These are phyloP conservation scores for Heterobasidion annosum DNA, from an alignment of 1,284 basidiomycete species.

Conservation along the genomic window DNA sequence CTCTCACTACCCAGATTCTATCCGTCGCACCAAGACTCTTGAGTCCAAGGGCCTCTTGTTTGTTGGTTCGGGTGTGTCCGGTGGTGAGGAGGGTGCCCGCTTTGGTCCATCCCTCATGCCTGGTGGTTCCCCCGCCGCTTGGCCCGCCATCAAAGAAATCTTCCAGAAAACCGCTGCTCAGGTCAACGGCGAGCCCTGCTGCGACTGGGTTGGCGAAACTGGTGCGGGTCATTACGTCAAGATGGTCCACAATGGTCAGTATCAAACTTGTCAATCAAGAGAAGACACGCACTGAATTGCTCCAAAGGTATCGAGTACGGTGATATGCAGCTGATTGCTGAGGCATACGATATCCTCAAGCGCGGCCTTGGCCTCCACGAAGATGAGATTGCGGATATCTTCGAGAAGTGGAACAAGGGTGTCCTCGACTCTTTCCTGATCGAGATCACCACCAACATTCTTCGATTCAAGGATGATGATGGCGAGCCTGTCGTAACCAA, in stretches of 20 bases:
- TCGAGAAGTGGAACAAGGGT: constrained; percentile 94
- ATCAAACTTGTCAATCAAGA: constrained; percentile 9
- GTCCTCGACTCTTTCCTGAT: constrained; percentile 99
- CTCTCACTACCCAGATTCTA: constrained; percentile 98
- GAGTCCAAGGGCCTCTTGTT: constrained; percentile 94
- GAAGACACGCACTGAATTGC: constrained; percentile 4
- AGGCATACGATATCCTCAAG: constrained; percentile 98
- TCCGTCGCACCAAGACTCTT: constrained; percentile 89
- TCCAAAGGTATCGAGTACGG: constrained; percentile 91
- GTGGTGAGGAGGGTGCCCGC: constrained; percentile 98
- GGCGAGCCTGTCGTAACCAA: constrained; percentile 87
- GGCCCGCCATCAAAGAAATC: constrained; percentile 96
- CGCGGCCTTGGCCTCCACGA: constrained; percentile 84
- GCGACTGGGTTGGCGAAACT: constrained; percentile 98
- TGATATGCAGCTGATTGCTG: constrained; percentile 99
- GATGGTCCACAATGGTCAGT: constrained; percentile 96
- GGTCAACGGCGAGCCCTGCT: constrained; percentile 94
- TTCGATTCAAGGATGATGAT: constrained; percentile 95
- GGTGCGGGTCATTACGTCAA: constrained; percentile 96
- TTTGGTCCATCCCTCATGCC: constrained; percentile 99
- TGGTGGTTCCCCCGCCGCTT: constrained; percentile 90
- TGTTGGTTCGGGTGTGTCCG: constrained; percentile 98
- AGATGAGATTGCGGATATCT: constrained; percentile 85
- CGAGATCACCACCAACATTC: constrained; percentile 94
- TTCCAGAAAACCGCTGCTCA: constrained; percentile 98